Evolutionary conservation across 176 grass and related monocot genomes (phyloP).

Genomic region (Phragmites australis): DNA sequence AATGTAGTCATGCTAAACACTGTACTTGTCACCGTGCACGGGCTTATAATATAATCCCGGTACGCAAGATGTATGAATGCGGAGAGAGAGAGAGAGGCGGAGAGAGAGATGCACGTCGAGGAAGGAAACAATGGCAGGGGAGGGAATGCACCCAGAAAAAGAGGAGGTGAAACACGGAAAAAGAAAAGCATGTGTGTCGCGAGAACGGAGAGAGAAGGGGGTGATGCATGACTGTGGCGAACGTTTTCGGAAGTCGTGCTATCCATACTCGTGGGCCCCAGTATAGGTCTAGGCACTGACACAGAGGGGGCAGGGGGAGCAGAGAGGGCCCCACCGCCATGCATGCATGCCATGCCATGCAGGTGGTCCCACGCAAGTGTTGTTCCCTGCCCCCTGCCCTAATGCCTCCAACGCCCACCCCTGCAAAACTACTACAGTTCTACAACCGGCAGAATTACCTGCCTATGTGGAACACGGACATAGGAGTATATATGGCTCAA

Average conservation of each 20-base stretch:
- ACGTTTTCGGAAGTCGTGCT: conserved; percentile 38
- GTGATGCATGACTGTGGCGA: conserved; percentile 33
- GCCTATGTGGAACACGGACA: neutral
- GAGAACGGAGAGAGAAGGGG: neutral
- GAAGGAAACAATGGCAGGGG: neutral
- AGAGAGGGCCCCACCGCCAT: neutral
- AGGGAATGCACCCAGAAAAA: conserved; percentile 43
- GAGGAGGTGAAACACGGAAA: conserved; percentile 41
- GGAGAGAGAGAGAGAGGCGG: neutral
- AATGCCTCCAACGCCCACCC: conserved; percentile 48
- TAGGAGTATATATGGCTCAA: neutral
- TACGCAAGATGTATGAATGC: no score
- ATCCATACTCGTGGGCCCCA: neutral
- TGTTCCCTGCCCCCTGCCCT: conserved; percentile 38
- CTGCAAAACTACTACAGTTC: conserved; percentile 42
- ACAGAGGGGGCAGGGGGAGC: neutral
- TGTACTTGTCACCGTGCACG: no score
- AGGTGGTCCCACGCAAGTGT: conserved; percentile 35
- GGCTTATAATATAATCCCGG: no score
- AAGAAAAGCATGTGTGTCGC: conserved; percentile 38
- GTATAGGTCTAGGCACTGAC: conserved; percentile 3
- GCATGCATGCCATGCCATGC: conserved; percentile 32
- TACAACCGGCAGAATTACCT: neutral
- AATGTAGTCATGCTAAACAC: no score
- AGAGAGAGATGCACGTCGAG: neutral